Base-by-base conservation (phyloP, 305 asterid genomes). In the Fraxinus latifolia region DNA sequence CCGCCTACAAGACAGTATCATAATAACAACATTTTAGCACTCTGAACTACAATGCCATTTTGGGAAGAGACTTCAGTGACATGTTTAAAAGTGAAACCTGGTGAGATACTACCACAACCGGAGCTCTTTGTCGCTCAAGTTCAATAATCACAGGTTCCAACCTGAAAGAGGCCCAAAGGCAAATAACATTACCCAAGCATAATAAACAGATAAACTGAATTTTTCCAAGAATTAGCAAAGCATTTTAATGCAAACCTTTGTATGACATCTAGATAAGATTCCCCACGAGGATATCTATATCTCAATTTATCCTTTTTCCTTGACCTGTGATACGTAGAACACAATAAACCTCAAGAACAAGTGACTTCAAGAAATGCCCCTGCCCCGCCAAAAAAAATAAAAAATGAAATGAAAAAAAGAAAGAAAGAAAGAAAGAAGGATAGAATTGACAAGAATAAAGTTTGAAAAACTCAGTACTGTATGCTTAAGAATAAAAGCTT, bases 201-300 rank as follows among this genome's bases (percentile, higher is more conserved):
- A 5, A 81, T 58, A 33, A 68, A 44, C 17, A 44, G n/a, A 44
- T 12, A 44, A 50, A 74, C 68, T 82, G 19, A 70, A 83, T 75
- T 81, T 74, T 55, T 83, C 29, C 36, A 34, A 39, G 23, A 78
- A 71, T 78, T 75, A 78, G 50, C 58, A 4, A 79, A 80, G 27
- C 68, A 15, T 77, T 53, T 29, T 7, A 82, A 76, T 74, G 81
- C 91, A 81, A 79, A 96, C 99, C 99, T 92, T 87, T 96, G 99
- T 86, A 96, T 94, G 79, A 96, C 99, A 85, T 96, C 99, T 85
- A 96, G 95, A 85, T 96, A 96, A 82, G 99, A 96, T 81, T 96
- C 99, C 65, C 99, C 98, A 75, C 99, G 96, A 81, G 98, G 99
- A 90, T 96, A 94, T 85, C 99, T 89, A 79, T 96, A 96, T 89